Conservation (phyloP, 2,329 filamentous ascomycete species). For the Fusarium heterosporum region DNA sequence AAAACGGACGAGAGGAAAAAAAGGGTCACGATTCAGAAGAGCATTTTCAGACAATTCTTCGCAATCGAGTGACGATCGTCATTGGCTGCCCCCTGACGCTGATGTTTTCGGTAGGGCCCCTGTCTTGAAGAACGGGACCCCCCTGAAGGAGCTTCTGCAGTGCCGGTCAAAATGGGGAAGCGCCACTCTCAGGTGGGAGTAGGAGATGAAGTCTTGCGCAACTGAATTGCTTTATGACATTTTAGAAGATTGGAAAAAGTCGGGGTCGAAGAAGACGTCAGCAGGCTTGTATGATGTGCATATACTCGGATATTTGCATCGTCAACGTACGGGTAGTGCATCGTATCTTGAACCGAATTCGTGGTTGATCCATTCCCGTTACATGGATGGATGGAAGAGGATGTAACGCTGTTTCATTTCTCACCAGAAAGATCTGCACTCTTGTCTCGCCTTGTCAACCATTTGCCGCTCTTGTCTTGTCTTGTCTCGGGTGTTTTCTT, state of each 20-base stretch:
- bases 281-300: neutral
- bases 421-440: constrained; percentile 29
- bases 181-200: constrained; percentile 15
- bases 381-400: constrained; percentile 11
- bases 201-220: neutral
- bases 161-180: constrained; percentile 1
- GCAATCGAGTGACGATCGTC: constrained; percentile 22
- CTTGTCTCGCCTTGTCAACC: constrained; percentile 3
- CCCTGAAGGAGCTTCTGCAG: constrained; percentile 1
- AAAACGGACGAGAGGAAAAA: neutral
- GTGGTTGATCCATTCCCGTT: constrained; percentile 14
- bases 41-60: neutral
- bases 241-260: too few species aligned
- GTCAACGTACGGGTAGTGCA: neutral
- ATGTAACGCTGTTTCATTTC: constrained; percentile 33
- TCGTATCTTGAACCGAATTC: constrained; percentile 9
- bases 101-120: constrained; percentile 5
- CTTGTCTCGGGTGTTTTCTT: constrained; percentile 17
- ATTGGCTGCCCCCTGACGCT: constrained; percentile 16
- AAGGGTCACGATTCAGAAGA: neutral
- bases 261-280: neutral
- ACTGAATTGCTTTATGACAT: neutral
- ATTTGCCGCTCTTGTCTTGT: neutral
- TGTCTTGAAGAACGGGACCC: constrained; percentile 5
- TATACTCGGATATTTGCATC: neutral